phyloP scores from a whole-genome alignment of 257 asterid genomes.

The Primulina tabacum region DNA sequence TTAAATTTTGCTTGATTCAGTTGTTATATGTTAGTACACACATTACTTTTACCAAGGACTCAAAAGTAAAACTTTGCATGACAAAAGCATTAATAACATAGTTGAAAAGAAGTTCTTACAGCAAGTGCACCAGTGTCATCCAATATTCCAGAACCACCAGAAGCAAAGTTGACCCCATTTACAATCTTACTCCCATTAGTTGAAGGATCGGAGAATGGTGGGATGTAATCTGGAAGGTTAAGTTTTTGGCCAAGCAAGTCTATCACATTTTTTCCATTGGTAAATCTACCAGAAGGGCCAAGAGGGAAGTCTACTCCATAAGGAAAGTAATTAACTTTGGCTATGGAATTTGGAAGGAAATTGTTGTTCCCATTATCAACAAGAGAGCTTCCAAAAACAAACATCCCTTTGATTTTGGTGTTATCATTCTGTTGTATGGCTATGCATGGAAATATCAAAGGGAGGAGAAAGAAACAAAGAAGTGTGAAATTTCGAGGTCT shows the following conservation, averaged over 20 bases:
- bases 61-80: slow-evolving; percentile 2
- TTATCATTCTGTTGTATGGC: slow-evolving; percentile 10
- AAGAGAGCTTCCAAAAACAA: slow-evolving; percentile 81
- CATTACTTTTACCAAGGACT: too few relatives aligned
- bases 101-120: slow-evolving; percentile 30
- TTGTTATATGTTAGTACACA: too few relatives aligned
- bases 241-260: slow-evolving; percentile 57
- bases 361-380: slow-evolving; percentile 89
- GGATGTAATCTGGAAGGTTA: slow-evolving; percentile 42
- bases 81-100: background rate
- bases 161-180: slow-evolving; percentile 68
- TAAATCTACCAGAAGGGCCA: slow-evolving; percentile 67
- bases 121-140: slow-evolving; percentile 58
- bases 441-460: slow-evolving; percentile 16
- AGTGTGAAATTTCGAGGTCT: slow-evolving; percentile 15
- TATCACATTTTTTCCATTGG: slow-evolving; percentile 60
- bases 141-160: slow-evolving; percentile 83
- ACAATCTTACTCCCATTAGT: slow-evolving; percentile 51
- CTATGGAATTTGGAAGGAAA: slow-evolving; percentile 42
- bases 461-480: slow-evolving; percentile 17
- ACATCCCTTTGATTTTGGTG: slow-evolving; percentile 50
- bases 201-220: slow-evolving; percentile 62
- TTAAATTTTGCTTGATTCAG: background rate
- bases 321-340: slow-evolving; percentile 62
- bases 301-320: slow-evolving; percentile 67